These are phyloP conservation scores for Phytophthora kernoviae DNA, from an alignment of 352 stramenopile genomes.

Conservation along the genomic window DNA sequence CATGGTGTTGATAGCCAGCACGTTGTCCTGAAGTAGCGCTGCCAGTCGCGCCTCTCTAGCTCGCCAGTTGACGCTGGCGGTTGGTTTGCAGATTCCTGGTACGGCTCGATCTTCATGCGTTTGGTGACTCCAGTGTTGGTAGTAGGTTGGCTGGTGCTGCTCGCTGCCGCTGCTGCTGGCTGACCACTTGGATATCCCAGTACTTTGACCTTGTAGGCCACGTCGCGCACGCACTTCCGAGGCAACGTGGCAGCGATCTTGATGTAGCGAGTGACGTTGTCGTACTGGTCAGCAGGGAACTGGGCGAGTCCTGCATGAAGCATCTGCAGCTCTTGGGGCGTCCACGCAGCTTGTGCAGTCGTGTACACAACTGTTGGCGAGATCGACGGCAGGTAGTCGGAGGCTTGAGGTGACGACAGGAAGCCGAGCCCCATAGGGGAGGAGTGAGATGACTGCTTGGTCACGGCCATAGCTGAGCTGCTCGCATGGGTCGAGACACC, in stretches of 20 bases:
- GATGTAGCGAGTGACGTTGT: constrained; percentile 87
- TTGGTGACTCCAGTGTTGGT: constrained; percentile 54
- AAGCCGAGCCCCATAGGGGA: constrained; percentile 21
- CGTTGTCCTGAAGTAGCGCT: constrained; percentile 72
- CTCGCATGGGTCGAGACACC: constrained; percentile 1
- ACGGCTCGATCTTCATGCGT: constrained; percentile 68
- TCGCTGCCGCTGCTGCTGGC: no score
- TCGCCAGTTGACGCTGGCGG: constrained; percentile 16
- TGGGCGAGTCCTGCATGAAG: constrained; percentile 59
- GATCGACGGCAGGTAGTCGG: constrained; percentile 52
- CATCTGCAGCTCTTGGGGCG: constrained; percentile 64
- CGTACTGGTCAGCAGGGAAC: constrained; percentile 63
- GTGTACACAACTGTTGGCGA: constrained; percentile 69
- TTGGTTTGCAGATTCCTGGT: constrained; percentile 32
- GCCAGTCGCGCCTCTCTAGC: constrained; percentile 53
- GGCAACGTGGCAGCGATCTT: constrained; percentile 75
- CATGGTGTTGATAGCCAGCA: constrained; percentile 64
- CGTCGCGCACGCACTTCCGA: constrained; percentile 74
- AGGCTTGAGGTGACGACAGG: constrained; percentile 30
- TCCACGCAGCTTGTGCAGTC: constrained; percentile 60
- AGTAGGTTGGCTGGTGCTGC: constrained; percentile 21
- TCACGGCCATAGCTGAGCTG: constrained; percentile 4
- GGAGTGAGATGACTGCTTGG: constrained; percentile 18
- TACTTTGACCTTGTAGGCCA: constrained; percentile 70
- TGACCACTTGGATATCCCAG: constrained; percentile 30